Evolutionary conservation across 2,329 filamentous ascomycete genomes (phyloP).

Genomic region (Podosphaera xanthii): DNA sequence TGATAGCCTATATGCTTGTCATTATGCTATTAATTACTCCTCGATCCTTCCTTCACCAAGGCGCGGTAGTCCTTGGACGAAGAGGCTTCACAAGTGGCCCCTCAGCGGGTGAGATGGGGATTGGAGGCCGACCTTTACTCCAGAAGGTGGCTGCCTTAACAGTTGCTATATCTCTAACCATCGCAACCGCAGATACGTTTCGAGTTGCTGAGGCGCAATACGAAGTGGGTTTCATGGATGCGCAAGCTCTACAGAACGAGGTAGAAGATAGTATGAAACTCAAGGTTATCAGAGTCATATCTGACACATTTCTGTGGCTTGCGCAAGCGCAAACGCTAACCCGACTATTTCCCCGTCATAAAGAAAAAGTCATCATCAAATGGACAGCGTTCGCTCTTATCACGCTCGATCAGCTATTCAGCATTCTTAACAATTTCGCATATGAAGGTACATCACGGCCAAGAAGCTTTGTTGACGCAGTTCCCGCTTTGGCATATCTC

Average conservation of each 20-base stretch:
- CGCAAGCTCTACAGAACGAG: slow-evolving; percentile 45
- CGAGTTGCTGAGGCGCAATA: slow-evolving; percentile 67
- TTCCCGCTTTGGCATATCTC: slow-evolving; percentile 57
- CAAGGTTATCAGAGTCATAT: slow-evolving; percentile 76
- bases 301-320: slow-evolving; percentile 89
- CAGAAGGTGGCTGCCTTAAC: slow-evolving; percentile 61
- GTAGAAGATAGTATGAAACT: slow-evolving; percentile 73
- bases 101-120: slow-evolving; percentile 41
- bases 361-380: slow-evolving; percentile 96
- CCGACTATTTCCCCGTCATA: slow-evolving; percentile 80
- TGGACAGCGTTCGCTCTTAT: slow-evolving; percentile 95
- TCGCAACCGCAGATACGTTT: slow-evolving; percentile 83
- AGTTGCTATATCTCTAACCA: slow-evolving; percentile 67
- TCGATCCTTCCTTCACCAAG: slow-evolving; percentile 76
- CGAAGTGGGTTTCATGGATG: slow-evolving; percentile 55
- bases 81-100: slow-evolving; percentile 71
- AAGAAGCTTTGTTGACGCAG: slow-evolving; percentile 62
- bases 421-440: slow-evolving; percentile 70
- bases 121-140: slow-evolving; percentile 81
- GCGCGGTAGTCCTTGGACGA: slow-evolving; percentile 56
- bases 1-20: slow-evolving; percentile 71
- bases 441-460: slow-evolving; percentile 37
- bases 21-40: slow-evolving; percentile 80
- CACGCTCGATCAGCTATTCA: slow-evolving; percentile 73
- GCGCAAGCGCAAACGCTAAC: slow-evolving; percentile 94